phyloP scores from a whole-genome alignment of 176 grass and related monocot species.

The Rhipidocladum racemiflorum region DNA sequence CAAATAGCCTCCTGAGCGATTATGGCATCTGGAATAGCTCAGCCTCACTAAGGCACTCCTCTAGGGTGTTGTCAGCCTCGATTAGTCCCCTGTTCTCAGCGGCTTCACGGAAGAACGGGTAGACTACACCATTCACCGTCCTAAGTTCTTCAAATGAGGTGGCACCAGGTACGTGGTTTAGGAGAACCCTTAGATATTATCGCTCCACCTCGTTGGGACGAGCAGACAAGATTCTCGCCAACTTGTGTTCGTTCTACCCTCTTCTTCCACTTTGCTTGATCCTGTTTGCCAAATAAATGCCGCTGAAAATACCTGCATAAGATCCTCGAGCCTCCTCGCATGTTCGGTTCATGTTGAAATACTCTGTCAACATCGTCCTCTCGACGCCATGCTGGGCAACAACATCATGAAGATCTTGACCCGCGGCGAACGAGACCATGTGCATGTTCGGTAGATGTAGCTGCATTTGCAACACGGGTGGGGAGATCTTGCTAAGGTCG shows the following conservation, averaged over 20 bases:
- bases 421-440: too few species aligned
- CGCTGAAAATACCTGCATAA: not conserved
- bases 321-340: not conserved
- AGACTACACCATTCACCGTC: too few species aligned
- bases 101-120: too few species aligned
- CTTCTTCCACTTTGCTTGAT: not conserved
- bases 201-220: too few species aligned
- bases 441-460: too few species aligned
- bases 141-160: too few species aligned
- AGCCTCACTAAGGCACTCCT: not conserved
- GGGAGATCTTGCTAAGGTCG: too few species aligned
- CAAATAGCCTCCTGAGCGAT: rapidly evolving
- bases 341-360: not conserved
- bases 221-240: too few species aligned
- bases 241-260: not conserved
- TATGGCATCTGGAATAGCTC: not conserved
- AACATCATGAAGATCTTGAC: too few species aligned
- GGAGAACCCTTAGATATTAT: too few species aligned
- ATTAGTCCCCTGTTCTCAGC: not conserved
- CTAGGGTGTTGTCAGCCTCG: not conserved
- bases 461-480: too few species aligned
- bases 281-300: not conserved
- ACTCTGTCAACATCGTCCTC: not conserved
- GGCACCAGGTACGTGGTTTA: too few species aligned
- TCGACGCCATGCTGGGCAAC: not conserved